Base-by-base conservation (phyloP, 1,284 basidiomycete species). In the Phaffia rhodozyma region DNA sequence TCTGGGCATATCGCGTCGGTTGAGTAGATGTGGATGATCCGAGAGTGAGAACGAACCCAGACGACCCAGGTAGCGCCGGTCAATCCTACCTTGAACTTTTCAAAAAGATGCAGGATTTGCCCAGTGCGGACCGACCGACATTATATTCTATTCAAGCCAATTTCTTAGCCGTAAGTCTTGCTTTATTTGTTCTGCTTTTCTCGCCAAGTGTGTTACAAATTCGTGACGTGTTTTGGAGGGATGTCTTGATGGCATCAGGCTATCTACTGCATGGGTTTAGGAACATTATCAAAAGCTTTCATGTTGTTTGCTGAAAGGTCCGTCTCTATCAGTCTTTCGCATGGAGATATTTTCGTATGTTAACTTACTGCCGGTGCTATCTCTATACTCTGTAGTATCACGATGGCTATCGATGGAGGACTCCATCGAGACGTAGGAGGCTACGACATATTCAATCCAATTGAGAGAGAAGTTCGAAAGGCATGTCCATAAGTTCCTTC, bases 31-130 rank as follows among this genome's bases (percentile, higher is more conserved):
- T 91, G 66, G 90, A 93, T 72, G 90, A 92, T 74, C 85, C 86
- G 5, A 84, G 90, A 55, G 88, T 91, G 25, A 84, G 89, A 43
- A 82, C 87, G 7, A 84, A 89, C 71, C 84, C 88, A 1, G 79
- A 78, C 62, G 87, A 91, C 70, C 85, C 87, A 1, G 84, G 86
- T 25, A 87, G 87, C 23, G 87, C 89, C 27, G 90, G 89, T n/a
- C 86, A 86, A 6, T 84, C 87, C 65, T 93, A 89, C 83, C 91
- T 92, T 70, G 89, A 90, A 69, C 81, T 92, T 18, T 86, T 91
- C 71, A 84, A 82, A 30, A 85, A 86, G 21, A 78, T 93, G 51
- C 84, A 89, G n/a, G 87, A 85, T 27, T 79, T 91, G 30, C 88
- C 89, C 20, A 86, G 86, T 53, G 84, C 87, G n/a, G 90, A 92